Percentiles rank a stretch among this genome's conserved stretches.
Evolutionary conservation across 148 eudicot species (phyloP).

Genomic region (Nepenthes gracilis): DNA sequence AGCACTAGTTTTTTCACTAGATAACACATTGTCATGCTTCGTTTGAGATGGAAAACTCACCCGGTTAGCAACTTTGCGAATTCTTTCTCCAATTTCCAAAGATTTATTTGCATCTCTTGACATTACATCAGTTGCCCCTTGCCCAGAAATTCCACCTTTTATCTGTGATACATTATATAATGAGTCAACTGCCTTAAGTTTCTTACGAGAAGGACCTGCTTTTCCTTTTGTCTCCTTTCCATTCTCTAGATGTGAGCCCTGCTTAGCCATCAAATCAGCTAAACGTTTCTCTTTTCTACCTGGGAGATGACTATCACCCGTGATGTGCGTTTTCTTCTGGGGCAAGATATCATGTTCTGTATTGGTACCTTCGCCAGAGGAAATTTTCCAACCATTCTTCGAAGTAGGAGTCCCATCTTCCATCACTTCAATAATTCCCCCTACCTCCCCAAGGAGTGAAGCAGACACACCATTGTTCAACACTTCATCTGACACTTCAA

Average conservation of each 20-base stretch:
- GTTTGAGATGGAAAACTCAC: constrained; percentile 21
- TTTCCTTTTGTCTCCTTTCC: constrained; percentile 10
- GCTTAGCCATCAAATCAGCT: constrained; percentile 19
- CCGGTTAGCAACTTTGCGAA: constrained; percentile 27
- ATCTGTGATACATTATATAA: constrained; percentile 1
- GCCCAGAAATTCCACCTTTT: background rate
- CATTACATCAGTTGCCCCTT: constrained; percentile 1
- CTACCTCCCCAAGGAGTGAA: constrained; percentile 3
- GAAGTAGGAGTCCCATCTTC: constrained; percentile 12
- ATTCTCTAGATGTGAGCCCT: constrained; percentile 8
- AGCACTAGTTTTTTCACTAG: too few relatives aligned
- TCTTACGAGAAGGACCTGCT: constrained; percentile 16
- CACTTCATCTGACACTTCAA: constrained; percentile 18
- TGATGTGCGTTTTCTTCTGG: constrained; percentile 24
- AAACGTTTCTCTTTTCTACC: constrained; percentile 23
- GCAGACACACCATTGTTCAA: constrained; percentile 26
- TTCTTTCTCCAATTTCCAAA: constrained; percentile 37
- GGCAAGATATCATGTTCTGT: constrained; percentile 16
- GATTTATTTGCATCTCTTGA: constrained; percentile 14
- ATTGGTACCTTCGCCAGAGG: constrained; percentile 13
- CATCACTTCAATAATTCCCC: constrained; percentile 8
- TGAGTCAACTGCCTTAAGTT: constrained; percentile 14
- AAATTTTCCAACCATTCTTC: constrained; percentile 1
- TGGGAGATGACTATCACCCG: constrained; percentile 12
- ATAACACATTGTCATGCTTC: background rate